Conservation (phyloP, 2,329 filamentous ascomycete species). For the Corinectria fuckeliana region DNA sequence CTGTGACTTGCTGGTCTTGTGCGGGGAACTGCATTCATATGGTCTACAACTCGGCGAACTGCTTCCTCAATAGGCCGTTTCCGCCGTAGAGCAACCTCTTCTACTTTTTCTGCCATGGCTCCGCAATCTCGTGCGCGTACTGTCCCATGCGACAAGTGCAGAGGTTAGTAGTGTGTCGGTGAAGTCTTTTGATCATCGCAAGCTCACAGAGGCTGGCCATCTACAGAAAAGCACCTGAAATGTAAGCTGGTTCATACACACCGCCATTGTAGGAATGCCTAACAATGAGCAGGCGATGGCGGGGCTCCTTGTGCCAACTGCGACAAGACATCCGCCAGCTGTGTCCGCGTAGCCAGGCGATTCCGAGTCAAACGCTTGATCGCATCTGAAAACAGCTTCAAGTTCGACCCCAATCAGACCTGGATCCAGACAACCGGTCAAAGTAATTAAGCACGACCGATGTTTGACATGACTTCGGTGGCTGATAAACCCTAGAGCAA, state of each 20-base stretch:
- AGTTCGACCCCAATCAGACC: slow-evolving; percentile 23
- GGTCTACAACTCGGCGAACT: slow-evolving; percentile 18
- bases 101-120: slow-evolving; percentile 9
- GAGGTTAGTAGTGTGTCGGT: slow-evolving; percentile 11
- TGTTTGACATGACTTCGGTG: background rate
- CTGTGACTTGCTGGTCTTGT: background rate
- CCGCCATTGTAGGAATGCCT: background rate
- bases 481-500: background rate
- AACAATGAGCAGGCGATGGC: slow-evolving; percentile 11
- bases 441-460: background rate
- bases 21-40: slow-evolving; percentile 14
- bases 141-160: slow-evolving; percentile 24
- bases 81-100: background rate
- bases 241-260: slow-evolving; percentile 5
- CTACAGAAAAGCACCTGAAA: slow-evolving; percentile 24
- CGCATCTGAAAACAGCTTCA: slow-evolving; percentile 18
- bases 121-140: slow-evolving; percentile 23
- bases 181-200: background rate
- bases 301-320: slow-evolving; percentile 21
- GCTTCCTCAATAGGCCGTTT: slow-evolving; percentile 12
- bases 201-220: background rate
- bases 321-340: slow-evolving; percentile 9
- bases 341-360: slow-evolving; percentile 12
- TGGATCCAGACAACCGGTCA: slow-evolving; percentile 20
- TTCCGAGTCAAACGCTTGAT: slow-evolving; percentile 25